Percentiles rank a stretch among this genome's conserved stretches.
phyloP scores from a whole-genome alignment of 164 flowering plant species.

The Vitis labrusca region DNA sequence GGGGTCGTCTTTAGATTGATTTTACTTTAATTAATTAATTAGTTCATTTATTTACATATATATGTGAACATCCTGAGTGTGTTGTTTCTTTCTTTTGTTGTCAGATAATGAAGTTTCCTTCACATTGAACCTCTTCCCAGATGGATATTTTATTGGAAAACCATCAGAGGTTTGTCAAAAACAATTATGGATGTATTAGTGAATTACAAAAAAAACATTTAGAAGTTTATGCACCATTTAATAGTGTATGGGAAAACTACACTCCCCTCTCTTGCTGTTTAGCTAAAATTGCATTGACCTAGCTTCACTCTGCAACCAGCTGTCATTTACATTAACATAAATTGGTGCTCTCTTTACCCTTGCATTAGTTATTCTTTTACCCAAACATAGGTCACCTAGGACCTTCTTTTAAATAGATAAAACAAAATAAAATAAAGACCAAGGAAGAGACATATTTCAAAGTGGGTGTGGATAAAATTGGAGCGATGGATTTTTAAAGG shows the following conservation, averaged over 20 bases:
- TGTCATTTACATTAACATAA: too few species aligned
- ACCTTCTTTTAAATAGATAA: too few species aligned
- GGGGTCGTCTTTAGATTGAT: background rate
- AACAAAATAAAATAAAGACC: too few species aligned
- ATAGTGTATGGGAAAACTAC: background rate
- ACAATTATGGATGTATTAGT: background rate
- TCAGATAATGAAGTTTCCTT: constrained; percentile 82
- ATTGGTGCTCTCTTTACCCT: too few species aligned
- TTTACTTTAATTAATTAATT: background rate
- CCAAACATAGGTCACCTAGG: too few species aligned
- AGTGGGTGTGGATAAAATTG: too few species aligned
- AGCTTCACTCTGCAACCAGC: too few species aligned
- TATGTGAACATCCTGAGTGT: background rate
- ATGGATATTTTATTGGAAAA: constrained; percentile 82
- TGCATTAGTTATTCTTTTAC: too few species aligned
- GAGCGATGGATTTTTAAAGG: too few species aligned
- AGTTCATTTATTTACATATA: background rate
- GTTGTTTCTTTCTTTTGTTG: constrained; percentile 9
- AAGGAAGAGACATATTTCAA: too few species aligned
- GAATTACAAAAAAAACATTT: background rate
- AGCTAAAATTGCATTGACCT: too few species aligned
- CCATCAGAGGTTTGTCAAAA: constrained; percentile 74
- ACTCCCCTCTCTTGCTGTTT: too few species aligned
- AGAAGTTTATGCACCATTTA: background rate
- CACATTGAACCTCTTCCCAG: constrained; percentile 73